These are phyloP conservation scores for Aspergillus latus DNA, from an alignment of 2,329 filamentous ascomycete species.

Conservation along the genomic window DNA sequence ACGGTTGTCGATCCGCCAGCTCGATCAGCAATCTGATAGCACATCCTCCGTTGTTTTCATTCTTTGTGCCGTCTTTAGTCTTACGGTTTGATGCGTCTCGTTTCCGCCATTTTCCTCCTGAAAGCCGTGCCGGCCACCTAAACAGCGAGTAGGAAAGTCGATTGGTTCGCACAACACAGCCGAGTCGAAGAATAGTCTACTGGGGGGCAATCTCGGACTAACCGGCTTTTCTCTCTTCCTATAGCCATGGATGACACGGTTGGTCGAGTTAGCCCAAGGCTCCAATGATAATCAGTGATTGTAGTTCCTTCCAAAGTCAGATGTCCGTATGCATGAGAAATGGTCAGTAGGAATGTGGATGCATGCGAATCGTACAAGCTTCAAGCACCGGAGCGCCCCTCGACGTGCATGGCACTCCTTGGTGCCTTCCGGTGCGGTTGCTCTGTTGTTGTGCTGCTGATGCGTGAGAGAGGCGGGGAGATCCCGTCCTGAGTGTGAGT, in stretches of 20 bases:
- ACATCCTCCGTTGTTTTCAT: neutral
- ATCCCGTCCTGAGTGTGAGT: neutral
- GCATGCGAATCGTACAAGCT: neutral
- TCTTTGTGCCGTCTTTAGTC: neutral
- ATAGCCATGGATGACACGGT: neutral
- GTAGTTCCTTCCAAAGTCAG: neutral
- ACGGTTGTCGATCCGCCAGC: slow-evolving; percentile 6
- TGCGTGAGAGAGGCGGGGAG: neutral
- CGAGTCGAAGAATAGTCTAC: neutral
- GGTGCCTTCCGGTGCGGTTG: neutral
- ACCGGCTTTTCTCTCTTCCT: neutral
- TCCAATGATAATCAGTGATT: neutral
- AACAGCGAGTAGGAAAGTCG: neutral
- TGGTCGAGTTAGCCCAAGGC: neutral
- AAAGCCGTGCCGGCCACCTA: neutral
- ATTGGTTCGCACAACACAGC: neutral
- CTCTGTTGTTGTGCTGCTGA: neutral
- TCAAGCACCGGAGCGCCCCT: slow-evolving; percentile 5
- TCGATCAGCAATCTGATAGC: slow-evolving; percentile 3
- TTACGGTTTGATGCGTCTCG: neutral
- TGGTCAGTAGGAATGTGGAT: neutral
- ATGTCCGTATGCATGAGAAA: neutral
- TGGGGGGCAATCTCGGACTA: neutral
- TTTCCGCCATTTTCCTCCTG: neutral
- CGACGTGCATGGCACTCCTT: slow-evolving; percentile 10